These are phyloP conservation scores for Boletus subcaerulescens DNA, from an alignment of 768 basidiomycete genomes.

Conservation along the genomic window DNA sequence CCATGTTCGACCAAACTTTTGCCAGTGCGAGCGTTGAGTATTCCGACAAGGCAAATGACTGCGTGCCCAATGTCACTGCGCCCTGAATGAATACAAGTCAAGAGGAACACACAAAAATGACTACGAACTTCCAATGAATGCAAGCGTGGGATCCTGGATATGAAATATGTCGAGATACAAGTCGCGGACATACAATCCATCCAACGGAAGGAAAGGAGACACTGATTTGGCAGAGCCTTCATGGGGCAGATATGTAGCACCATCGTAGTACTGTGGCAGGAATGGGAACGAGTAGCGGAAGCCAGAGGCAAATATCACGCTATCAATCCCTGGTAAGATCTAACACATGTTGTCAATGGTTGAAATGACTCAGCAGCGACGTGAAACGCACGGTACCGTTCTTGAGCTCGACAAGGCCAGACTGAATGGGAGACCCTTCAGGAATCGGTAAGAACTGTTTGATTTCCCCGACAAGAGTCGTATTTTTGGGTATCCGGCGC, in stretches of 20 bases:
- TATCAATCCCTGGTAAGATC: constrained; percentile 12
- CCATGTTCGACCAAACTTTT: constrained; percentile 14
- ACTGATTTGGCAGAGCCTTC: not conserved
- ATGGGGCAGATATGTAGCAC: not conserved
- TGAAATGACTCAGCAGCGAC: no score
- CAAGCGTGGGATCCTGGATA: constrained; percentile 12
- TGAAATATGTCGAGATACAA: constrained; percentile 14
- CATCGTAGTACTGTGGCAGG: constrained; percentile 13
- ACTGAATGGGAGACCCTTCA: constrained; percentile 7
- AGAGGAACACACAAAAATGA: no score
- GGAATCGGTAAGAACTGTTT: constrained; percentile 4
- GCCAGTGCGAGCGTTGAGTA: constrained; percentile 9
- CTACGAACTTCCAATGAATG: constrained; percentile 1
- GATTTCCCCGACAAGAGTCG: constrained; percentile 12
- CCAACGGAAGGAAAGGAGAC: constrained; percentile 4
- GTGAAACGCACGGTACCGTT: constrained; percentile 7
- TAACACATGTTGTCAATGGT: not conserved
- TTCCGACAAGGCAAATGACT: not conserved
- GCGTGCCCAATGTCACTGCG: not conserved
- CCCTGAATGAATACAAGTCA: not conserved
- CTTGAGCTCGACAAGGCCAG: constrained; percentile 11
- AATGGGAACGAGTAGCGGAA: constrained; percentile 13
- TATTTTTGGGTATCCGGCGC: constrained; percentile 8
- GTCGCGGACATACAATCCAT: constrained; percentile 9
- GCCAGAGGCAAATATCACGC: constrained; percentile 11